Percentiles rank a stretch among this genome's conserved stretches.
phyloP scores from a whole-genome alignment of 2,329 filamentous ascomycete genomes.

The Akanthomyces dipterigenus region DNA sequence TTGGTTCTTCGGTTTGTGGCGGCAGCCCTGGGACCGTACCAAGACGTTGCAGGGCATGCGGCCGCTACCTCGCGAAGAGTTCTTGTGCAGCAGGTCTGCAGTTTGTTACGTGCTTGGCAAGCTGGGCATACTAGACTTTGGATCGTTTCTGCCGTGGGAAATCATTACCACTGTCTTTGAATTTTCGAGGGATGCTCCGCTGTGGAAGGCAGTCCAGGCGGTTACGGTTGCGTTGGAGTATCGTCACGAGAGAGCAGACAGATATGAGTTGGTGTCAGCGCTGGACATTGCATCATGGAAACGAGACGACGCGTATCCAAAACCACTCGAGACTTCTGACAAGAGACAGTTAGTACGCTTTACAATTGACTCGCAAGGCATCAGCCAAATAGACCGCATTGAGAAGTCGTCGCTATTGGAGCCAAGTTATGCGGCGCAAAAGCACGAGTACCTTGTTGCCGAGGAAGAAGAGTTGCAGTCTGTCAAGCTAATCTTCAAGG shows the following conservation, averaged over 20 bases:
- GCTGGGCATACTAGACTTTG: background rate
- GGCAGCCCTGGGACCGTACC: background rate
- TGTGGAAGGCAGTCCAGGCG: background rate
- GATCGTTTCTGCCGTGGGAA: background rate
- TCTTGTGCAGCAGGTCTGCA: background rate
- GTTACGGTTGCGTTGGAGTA: background rate
- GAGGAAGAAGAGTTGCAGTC: background rate
- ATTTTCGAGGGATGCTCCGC: background rate
- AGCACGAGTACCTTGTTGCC: background rate
- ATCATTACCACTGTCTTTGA: background rate
- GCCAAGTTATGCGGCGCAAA: background rate
- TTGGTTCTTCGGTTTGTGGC: background rate
- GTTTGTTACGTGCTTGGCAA: background rate
- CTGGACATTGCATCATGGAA: background rate
- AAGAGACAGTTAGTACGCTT: background rate
- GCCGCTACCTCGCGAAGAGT: background rate
- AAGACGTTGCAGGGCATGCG: background rate
- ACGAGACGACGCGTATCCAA: background rate
- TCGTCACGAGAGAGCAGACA: background rate
- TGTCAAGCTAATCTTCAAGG: background rate
- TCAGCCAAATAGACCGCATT: background rate
- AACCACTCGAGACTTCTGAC: background rate
- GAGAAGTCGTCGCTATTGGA: background rate
- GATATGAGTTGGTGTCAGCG: background rate
- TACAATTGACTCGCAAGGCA: conserved; percentile 1